Evolutionary conservation across 1,284 basidiomycete genomes (phyloP).

Genomic region (Naganishia sp.): DNA sequence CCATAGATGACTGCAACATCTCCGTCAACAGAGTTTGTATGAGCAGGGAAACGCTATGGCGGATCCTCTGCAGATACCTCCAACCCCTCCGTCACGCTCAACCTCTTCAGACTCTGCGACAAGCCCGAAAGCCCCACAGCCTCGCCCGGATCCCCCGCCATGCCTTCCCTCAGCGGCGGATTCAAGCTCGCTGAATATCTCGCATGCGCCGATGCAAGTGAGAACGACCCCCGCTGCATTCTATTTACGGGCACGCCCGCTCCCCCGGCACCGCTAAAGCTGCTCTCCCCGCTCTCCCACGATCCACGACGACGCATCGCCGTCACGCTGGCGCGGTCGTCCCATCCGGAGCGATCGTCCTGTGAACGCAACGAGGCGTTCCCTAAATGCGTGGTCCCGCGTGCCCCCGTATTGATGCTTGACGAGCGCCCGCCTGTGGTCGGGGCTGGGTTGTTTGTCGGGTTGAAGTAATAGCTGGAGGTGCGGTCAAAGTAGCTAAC

Average conservation of each 20-base stretch:
- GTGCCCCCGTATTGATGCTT: neutral
- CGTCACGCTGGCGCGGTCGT: slow-evolving; percentile 44
- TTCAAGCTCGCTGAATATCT: neutral
- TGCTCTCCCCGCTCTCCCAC: slow-evolving; percentile 47
- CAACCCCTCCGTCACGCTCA: neutral
- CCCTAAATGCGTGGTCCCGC: neutral
- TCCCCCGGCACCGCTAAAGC: slow-evolving; percentile 35
- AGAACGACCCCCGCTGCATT: neutral
- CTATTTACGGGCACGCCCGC: neutral
- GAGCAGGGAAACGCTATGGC: too few relatives aligned
- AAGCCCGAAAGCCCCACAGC: neutral
- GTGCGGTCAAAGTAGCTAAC: slow-evolving; percentile 17
- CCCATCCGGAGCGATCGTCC: slow-evolving; percentile 29
- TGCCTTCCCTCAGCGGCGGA: neutral
- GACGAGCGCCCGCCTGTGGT: too few relatives aligned
- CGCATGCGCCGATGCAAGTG: neutral
- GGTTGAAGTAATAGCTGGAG: slow-evolving; percentile 11
- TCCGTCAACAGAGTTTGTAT: too few relatives aligned
- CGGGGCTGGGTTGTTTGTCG: neutral
- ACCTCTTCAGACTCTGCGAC: neutral
- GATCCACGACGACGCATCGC: slow-evolving; percentile 41
- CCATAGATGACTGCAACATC: too few relatives aligned
- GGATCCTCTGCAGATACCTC: neutral
- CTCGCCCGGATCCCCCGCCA: neutral
- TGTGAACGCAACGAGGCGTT: slow-evolving; percentile 1